Evolutionary conservation across 257 asterid species (phyloP), one percentile per base, ranked within the genome.

Genomic region (Petrea volubilis): DNA sequence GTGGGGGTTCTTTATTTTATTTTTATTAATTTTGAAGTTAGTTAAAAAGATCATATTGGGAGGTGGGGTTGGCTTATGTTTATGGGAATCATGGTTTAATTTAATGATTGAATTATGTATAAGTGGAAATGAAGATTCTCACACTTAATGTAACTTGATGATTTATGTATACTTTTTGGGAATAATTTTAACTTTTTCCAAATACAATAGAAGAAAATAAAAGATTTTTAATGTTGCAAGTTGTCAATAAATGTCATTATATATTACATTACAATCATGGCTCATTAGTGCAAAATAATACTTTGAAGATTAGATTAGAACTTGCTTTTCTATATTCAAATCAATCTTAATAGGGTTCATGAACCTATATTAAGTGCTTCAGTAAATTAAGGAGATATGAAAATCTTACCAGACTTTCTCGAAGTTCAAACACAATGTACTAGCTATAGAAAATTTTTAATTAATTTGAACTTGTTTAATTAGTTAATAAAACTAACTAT

Each of bases 91-190:
- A 52, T 76, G 60, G 51, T 34, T 73, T 49, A 67, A 28, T 74
- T 79, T 64, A 73, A 51, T 79, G 33, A 60, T 70, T 71, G 27
- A 36, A 71, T 56, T 67, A 36, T 57, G 52, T 2, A n/a, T n/a
- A 61, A 68, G 71, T 67, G 62, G 51, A 23, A 69, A 67, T 69
- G 34, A 38, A 55, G 68, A 68, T 21, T 62, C 52, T 68, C 49
- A 20, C 52, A 60, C 66, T 63, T 63, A 23, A 1, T 63, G 34
- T 40, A n/a, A 14, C 67, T 56, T 15, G 31, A 27, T 47, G 36
- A 17, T 69, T 40, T 27, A 3, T 56, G 8, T 51, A 2, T 10
- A 7, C 31, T 28, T 66, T 36, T 47, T 13, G 8, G 41, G 68
- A 34, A 57, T 27, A 41, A 57, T 43, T 71, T 71, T 60, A 33